phyloP scores from a whole-genome alignment of 805 yeast species.

The Cyberlindnera saturnus region DNA sequence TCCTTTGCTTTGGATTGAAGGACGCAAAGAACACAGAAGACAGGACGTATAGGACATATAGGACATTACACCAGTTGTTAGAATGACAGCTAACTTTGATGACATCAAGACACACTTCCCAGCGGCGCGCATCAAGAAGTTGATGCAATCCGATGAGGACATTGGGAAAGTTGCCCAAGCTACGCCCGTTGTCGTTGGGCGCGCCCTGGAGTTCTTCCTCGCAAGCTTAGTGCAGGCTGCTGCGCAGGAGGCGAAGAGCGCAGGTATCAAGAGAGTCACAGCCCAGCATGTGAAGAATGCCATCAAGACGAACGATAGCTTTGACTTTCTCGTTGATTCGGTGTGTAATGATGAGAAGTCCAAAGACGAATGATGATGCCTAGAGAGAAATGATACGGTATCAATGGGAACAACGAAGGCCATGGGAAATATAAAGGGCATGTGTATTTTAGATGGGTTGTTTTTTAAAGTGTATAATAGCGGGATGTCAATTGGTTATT shows the following conservation, averaged over 20 bases:
- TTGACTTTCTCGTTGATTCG: conserved; percentile 81
- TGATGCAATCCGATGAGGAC: conserved; percentile 97
- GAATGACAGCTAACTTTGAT: conserved; percentile 25
- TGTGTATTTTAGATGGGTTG: neutral
- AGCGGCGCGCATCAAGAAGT: conserved; percentile 88
- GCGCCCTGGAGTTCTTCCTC: conserved; percentile 89
- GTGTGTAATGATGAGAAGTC: conserved; percentile 23
- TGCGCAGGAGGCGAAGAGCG: conserved; percentile 65
- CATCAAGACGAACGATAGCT: conserved; percentile 78
- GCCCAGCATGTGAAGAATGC: conserved; percentile 83
- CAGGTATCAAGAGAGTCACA: conserved; percentile 74
- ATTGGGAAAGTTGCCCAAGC: conserved; percentile 98
- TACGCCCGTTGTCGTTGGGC: conserved; percentile 95
- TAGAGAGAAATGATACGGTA: neutral
- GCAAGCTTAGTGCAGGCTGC: conserved; percentile 84
- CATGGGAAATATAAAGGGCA: neutral
- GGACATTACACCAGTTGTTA: neutral
- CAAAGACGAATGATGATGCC: conserved; percentile 5
- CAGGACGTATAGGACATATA: neutral
- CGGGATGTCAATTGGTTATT: neutral
- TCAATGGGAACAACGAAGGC: neutral
- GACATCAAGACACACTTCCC: conserved; percentile 78
- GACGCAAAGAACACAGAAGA: neutral
- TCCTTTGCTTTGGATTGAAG: too few relatives aligned
- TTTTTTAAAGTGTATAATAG: neutral